phyloP scores from a whole-genome alignment of 179 eudicot genomes.

The Carnegiea gigantea region DNA sequence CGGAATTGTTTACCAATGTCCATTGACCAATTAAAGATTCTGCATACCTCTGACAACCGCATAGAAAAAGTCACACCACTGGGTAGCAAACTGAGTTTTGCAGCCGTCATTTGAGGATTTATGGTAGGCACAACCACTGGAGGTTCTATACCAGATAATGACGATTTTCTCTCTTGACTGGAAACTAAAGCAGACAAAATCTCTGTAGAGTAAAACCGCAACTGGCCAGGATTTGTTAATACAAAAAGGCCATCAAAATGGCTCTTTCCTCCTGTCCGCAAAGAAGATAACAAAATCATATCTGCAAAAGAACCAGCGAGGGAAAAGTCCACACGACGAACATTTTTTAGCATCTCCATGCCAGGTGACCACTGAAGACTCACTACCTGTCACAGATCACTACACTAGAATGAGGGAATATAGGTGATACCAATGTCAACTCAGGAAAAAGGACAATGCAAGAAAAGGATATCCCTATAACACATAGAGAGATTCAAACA shows the following conservation, averaged over 20 bases:
- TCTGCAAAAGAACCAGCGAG: slow-evolving; percentile 69
- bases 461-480: neutral
- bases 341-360: slow-evolving; percentile 55
- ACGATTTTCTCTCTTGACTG: slow-evolving; percentile 44
- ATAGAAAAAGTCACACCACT: slow-evolving; percentile 35
- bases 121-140: slow-evolving; percentile 50
- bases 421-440: slow-evolving; percentile 7
- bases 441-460: neutral
- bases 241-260: slow-evolving; percentile 58
- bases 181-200: slow-evolving; percentile 46
- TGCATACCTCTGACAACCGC: slow-evolving; percentile 48
- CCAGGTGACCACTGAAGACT: slow-evolving; percentile 76
- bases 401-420: slow-evolving; percentile 19
- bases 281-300: slow-evolving; percentile 53
- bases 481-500: neutral
- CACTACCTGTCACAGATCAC: slow-evolving; percentile 58
- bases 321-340: slow-evolving; percentile 60
- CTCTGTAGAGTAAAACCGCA: slow-evolving; percentile 44
- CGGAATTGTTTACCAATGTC: neutral
- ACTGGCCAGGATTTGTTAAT: slow-evolving; percentile 66
- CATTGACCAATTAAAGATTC: slow-evolving; percentile 9
- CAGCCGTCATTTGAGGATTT: slow-evolving; percentile 57
- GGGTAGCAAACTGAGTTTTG: slow-evolving; percentile 45
- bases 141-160: slow-evolving; percentile 42
- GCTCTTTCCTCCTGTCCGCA: slow-evolving; percentile 40